Evolutionary conservation across 257 asterid species (phyloP).

Genomic region (Solanum habrochaites): DNA sequence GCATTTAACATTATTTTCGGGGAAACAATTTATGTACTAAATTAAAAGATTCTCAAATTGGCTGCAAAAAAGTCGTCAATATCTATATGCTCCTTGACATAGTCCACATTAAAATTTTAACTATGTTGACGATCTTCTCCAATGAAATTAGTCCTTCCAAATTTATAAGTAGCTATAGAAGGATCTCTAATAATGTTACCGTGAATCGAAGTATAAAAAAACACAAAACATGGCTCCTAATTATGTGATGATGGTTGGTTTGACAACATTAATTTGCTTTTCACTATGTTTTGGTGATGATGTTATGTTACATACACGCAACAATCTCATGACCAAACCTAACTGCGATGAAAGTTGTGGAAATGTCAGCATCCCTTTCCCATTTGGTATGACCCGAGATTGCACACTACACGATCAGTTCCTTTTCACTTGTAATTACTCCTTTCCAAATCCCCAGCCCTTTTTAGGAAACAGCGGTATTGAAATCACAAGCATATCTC

Average conservation of each 20-base stretch:
- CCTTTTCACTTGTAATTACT: neutral
- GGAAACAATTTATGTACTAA: no score
- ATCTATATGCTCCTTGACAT: no score
- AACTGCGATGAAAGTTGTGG: slow-evolving; percentile 17
- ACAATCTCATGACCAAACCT: slow-evolving; percentile 3
- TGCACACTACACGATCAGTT: neutral
- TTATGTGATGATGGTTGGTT: neutral
- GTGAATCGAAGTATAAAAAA: no score
- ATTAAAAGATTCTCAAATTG: no score
- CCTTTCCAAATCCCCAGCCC: neutral
- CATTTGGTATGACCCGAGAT: slow-evolving; percentile 12
- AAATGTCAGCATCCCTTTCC: slow-evolving; percentile 21
- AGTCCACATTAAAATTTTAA: no score
- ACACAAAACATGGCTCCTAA: neutral
- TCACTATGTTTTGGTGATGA: neutral
- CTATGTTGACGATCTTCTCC: no score
- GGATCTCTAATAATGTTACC: no score
- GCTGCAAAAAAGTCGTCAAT: no score
- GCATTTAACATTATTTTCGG: no score
- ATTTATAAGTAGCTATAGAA: no score
- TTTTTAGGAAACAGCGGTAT: neutral
- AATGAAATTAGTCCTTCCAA: no score
- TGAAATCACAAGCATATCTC: slow-evolving; percentile 3
- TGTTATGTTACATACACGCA: neutral
- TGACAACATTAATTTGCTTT: neutral